These are phyloP conservation scores for Lithocarpus polystachyus DNA, from an alignment of 306 rosid genomes.

Conservation along the genomic window DNA sequence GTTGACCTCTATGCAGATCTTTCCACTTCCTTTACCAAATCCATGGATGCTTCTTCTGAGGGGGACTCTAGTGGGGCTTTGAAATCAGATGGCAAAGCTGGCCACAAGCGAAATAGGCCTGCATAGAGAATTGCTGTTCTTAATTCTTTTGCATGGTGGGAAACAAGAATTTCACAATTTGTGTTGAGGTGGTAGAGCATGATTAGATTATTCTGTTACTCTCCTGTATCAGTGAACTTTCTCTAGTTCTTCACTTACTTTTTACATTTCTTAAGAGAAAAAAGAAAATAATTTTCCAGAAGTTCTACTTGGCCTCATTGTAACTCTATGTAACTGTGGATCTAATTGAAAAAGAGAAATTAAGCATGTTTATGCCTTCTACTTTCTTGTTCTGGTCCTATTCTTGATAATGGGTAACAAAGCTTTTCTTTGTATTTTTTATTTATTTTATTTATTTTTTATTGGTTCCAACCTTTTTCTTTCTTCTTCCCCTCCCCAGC, in stretches of 20 bases:
- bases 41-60: constrained; percentile 86
- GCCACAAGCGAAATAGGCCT: constrained; percentile 70
- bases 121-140: constrained; percentile 27
- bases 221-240: constrained; percentile 34
- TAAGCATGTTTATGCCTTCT: constrained; percentile 23
- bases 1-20: constrained; percentile 95
- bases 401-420: constrained; percentile 9
- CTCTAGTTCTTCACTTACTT: constrained; percentile 38
- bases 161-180: constrained; percentile 24
- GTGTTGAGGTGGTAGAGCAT: constrained; percentile 33
- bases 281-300: constrained; percentile 49
- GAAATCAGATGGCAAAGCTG: constrained; percentile 70
- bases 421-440: background rate
- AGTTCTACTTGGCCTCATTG: constrained; percentile 32
- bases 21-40: constrained; percentile 77
- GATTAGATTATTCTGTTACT: constrained; percentile 44
- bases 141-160: constrained; percentile 38
- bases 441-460: background rate
- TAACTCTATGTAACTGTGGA: constrained; percentile 52
- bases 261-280: constrained; percentile 40
- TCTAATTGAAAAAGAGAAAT: constrained; percentile 38
- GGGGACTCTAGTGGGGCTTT: constrained; percentile 88
- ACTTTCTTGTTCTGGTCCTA: constrained; percentile 3
- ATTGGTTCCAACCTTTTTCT: too few species aligned
- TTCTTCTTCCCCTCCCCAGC: background rate